Evolutionary conservation across 371 early-diverging fungal genomes (phyloP), one percentile per base, ranked within the genome.

Genomic region (Circinella umbellata): DNA sequence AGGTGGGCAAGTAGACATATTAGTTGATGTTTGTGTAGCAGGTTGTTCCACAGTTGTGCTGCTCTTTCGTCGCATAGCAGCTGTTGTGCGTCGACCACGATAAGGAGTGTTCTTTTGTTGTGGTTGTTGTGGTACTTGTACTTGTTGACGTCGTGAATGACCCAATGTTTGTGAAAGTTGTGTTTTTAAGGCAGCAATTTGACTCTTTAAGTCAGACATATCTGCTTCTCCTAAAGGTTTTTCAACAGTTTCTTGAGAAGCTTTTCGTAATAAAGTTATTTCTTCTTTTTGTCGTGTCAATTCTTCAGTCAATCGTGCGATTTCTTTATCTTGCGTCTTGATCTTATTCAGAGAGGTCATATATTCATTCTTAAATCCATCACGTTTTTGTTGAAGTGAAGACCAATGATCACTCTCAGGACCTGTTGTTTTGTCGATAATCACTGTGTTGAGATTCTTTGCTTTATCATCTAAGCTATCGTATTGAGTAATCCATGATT

Each of bases 401-500:
- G 81, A 79, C 77, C 89, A 84, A 63, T 86, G 86, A 65, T 80
- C 80, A 64, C 84, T 80, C 8, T 62, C 62, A 59, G 84, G 87
- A 17, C 82, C 76, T 11, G 87, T 77, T 61, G 27, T 27, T 27
- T 27, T 27, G 27, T 85, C 87, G 70, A 86, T 86, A 49, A 83
- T 69, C 55, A 75, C 71, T 61, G 54, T 75, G n/a, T 82, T 83
- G 47, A 86, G 72, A 37, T 82, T 80, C 76, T 84, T 86, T 48
- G 85, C 82, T 67, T 80, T 84, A 66, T 75, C 75, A 61, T 86
- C 84, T 68, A 84, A 71, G 39, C 79, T 77, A 47, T 89, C 88
- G 74, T 88, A 92, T 70, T 91, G 88, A 37, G 93, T 91, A 69
- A 88, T 91, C 93, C 92, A 93, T 36, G 71, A 65, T n/a, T 76